These are phyloP conservation scores for Potentilla sterilis DNA, from an alignment of 306 rosid species.

Conservation along the genomic window DNA sequence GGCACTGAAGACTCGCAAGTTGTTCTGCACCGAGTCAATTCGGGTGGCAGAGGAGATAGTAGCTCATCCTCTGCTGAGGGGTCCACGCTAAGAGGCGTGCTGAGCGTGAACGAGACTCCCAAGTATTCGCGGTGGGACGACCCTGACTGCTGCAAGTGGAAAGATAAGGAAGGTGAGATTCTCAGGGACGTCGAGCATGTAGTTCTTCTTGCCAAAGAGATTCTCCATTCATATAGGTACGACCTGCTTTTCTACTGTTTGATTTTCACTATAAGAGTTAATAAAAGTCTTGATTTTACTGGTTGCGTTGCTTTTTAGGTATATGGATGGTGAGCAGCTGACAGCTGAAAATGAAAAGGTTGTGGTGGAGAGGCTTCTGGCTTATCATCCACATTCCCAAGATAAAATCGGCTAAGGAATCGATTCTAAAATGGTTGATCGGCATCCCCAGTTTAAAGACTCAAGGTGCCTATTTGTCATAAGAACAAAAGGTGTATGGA, in stretches of 20 bases:
- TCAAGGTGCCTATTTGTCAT: conserved; percentile 86
- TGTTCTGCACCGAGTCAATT: conserved; percentile 39
- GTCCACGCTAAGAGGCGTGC: conserved; percentile 10
- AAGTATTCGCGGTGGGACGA: conserved; percentile 44
- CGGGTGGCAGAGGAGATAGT: conserved; percentile 39
- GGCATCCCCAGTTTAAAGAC: conserved; percentile 68
- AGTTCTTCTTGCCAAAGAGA: conserved; percentile 53
- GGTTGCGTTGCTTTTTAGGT: conserved; percentile 32
- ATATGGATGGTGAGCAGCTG: conserved; percentile 62
- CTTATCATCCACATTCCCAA: conserved; percentile 68
- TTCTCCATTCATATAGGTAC: conserved; percentile 64
- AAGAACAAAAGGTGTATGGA: conserved; percentile 88
- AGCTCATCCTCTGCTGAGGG: conserved; percentile 22
- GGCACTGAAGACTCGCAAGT: conserved; percentile 29
- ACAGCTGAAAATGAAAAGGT: conserved; percentile 57
- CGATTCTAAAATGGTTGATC: conserved; percentile 85
- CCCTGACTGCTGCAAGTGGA: conserved; percentile 63
- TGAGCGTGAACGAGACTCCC: conserved; percentile 31
- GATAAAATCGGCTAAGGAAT: conserved; percentile 91
- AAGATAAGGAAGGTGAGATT: conserved; percentile 59
- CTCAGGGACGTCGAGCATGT: conserved; percentile 65
- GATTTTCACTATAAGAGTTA: background rate
- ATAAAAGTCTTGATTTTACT: background rate
- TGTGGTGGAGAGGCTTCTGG: conserved; percentile 67
- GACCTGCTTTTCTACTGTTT: background rate